phyloP scores from a whole-genome alignment of 768 basidiomycete species.

The Podaxis pistillaris region DNA sequence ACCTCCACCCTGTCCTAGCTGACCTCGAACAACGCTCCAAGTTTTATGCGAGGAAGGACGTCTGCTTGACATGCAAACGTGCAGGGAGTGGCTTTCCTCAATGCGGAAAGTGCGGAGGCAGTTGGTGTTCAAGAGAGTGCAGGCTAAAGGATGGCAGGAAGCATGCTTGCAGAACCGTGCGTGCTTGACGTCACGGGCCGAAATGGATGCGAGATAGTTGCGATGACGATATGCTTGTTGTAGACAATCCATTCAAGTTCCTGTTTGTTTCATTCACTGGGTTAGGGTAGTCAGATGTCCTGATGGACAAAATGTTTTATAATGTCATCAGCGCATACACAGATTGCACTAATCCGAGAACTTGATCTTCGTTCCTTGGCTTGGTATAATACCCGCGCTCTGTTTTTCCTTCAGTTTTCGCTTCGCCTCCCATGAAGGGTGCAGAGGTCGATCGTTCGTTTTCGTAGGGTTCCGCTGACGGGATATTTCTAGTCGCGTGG shows the following conservation, averaged over 20 bases:
- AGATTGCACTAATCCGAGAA: constrained; percentile 35
- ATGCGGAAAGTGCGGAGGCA: constrained; percentile 56
- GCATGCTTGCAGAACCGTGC: constrained; percentile 38
- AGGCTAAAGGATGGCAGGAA: constrained; percentile 50
- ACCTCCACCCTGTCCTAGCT: constrained; percentile 47
- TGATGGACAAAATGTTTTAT: background rate
- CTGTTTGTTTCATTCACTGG: background rate
- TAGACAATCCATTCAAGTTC: background rate
- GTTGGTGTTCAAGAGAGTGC: constrained; percentile 67
- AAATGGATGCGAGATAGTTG: background rate
- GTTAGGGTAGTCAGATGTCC: background rate
- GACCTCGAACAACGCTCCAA: constrained; percentile 52
- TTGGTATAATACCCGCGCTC: constrained; percentile 56
- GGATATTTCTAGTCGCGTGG: background rate
- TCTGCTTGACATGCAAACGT: constrained; percentile 54
- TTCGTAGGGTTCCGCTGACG: constrained; percentile 13
- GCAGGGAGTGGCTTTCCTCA: constrained; percentile 55
- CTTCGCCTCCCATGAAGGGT: constrained; percentile 98
- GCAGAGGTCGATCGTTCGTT: constrained; percentile 48
- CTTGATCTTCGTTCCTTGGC: constrained; percentile 85
- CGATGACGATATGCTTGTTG: background rate
- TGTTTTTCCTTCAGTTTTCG: constrained; percentile 72
- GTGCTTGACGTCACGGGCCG: background rate
- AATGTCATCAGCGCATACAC: background rate
- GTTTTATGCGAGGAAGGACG: constrained; percentile 36